Conservation (phyloP, 768 basidiomycete species). For the Amanita jacksonii region DNA sequence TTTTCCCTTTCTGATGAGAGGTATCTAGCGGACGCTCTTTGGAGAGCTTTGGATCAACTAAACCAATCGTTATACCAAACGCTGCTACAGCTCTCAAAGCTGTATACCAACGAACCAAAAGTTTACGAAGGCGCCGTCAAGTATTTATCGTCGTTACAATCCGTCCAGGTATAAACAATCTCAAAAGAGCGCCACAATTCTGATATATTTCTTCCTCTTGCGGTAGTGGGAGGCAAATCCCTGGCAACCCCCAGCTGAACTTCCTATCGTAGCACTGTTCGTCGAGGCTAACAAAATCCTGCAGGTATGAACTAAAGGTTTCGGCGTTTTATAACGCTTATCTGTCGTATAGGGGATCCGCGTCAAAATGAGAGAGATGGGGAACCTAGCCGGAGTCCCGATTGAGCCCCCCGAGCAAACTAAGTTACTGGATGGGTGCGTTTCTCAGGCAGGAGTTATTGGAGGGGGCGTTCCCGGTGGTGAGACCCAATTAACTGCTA, state of each 20-base stretch:
- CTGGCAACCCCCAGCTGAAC: conserved; percentile 33
- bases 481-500: conserved; percentile 27
- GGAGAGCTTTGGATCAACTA: conserved; percentile 52
- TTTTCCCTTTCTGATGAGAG: not conserved
- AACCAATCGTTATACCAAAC: conserved; percentile 52
- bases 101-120: conserved; percentile 36
- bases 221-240: conserved; percentile 54
- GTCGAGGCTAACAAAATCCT: conserved; percentile 45
- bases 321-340: no score
- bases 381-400: conserved; percentile 60
- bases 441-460: conserved; percentile 72
- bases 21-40: conserved; percentile 47
- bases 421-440: conserved; percentile 66
- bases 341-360: conserved; percentile 53
- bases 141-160: conserved; percentile 50
- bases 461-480: conserved; percentile 97
- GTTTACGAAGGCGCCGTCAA: conserved; percentile 51
- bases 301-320: conserved; percentile 40
- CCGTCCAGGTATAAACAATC: conserved; percentile 36
- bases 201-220: conserved; percentile 1
- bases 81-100: conserved; percentile 39
- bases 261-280: conserved; percentile 43
- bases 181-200: not conserved
- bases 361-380: conserved; percentile 77
- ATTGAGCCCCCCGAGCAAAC: conserved; percentile 92